A percentile compares a stretch with the other conserved stretches of the same genome.
Evolutionary conservation across 768 basidiomycete genomes (phyloP).

Genomic region (Phlegmacium glaucopus): DNA sequence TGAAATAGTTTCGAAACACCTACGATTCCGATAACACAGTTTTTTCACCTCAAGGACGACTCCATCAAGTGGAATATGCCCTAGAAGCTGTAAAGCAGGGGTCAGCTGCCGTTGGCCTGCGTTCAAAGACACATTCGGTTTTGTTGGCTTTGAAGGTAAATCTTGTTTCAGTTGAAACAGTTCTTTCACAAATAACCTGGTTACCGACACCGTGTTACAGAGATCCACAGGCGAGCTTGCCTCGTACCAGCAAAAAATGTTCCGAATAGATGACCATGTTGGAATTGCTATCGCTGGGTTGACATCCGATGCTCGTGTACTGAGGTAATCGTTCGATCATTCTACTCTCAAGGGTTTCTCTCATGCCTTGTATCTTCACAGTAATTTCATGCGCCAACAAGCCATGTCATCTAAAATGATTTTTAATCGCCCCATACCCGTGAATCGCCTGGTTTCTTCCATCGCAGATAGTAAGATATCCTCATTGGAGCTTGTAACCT

Average conservation of each 20-base stretch:
- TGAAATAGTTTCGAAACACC: slow-evolving; percentile 80
- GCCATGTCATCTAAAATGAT: slow-evolving; percentile 95
- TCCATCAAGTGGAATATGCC: slow-evolving; percentile 98
- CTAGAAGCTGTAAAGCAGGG: slow-evolving; percentile 99
- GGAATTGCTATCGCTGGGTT: slow-evolving; percentile 99
- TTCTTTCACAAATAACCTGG: background rate
- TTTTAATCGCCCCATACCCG: slow-evolving; percentile 92
- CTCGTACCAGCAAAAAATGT: slow-evolving; percentile 99
- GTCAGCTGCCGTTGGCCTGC: slow-evolving; percentile 95
- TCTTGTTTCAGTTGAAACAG: background rate
- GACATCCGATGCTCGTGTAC: slow-evolving; percentile 95
- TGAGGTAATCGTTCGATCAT: slow-evolving; percentile 58
- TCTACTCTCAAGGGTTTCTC: background rate
- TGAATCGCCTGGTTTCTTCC: slow-evolving; percentile 87
- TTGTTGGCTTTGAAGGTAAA: slow-evolving; percentile 92
- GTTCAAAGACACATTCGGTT: slow-evolving; percentile 93
- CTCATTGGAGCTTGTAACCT: background rate
- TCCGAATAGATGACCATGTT: slow-evolving; percentile 98
- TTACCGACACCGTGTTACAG: slow-evolving; percentile 46
- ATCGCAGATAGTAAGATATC: slow-evolving; percentile 87
- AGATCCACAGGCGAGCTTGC: slow-evolving; percentile 97
- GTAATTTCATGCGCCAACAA: slow-evolving; percentile 99
- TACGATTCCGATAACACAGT: slow-evolving; percentile 99
- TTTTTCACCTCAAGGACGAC: slow-evolving; percentile 92
- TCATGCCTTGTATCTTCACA: slow-evolving; percentile 24